Conservation (phyloP, 805 yeast genomes). For the Metschnikowia similis region DNA sequence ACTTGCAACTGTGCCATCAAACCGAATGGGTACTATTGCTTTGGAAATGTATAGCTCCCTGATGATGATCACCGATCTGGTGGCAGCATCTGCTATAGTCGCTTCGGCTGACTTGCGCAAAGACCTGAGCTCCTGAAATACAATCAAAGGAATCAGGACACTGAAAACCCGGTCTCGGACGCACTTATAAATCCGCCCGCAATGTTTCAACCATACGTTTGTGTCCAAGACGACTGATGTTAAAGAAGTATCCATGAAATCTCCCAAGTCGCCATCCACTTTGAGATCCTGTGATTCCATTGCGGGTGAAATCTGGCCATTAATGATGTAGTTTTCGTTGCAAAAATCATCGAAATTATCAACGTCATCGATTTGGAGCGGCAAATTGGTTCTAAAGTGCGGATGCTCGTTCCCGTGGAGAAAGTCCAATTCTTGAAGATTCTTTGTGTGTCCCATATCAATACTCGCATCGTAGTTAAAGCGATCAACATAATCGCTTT, state of each 20-base stretch:
- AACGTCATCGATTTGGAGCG: constrained; percentile 5
- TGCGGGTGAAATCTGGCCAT: constrained; percentile 18
- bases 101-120: constrained; percentile 68
- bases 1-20: constrained; percentile 65
- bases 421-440: constrained; percentile 4
- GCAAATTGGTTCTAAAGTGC: constrained; percentile 1
- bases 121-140: constrained; percentile 72
- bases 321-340: constrained; percentile 19
- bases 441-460: constrained; percentile 1
- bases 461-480: constrained; percentile 12
- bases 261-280: constrained; percentile 50
- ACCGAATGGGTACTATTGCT: constrained; percentile 55
- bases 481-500: constrained; percentile 30
- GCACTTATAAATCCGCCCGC: constrained; percentile 71
- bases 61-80: constrained; percentile 71
- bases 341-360: constrained; percentile 21
- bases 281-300: constrained; percentile 10
- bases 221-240: constrained; percentile 69
- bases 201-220: constrained; percentile 76
- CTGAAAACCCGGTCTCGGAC: constrained; percentile 56
- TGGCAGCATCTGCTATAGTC: constrained; percentile 73
- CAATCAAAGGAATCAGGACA: constrained; percentile 65
- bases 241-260: constrained; percentile 50
- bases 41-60: constrained; percentile 59
- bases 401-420: constrained; percentile 11